Percentiles rank a stretch among this genome's conserved stretches.
These are phyloP conservation scores for Cytospora mali DNA, from an alignment of 2,329 filamentous ascomycete species.

Conservation along the genomic window DNA sequence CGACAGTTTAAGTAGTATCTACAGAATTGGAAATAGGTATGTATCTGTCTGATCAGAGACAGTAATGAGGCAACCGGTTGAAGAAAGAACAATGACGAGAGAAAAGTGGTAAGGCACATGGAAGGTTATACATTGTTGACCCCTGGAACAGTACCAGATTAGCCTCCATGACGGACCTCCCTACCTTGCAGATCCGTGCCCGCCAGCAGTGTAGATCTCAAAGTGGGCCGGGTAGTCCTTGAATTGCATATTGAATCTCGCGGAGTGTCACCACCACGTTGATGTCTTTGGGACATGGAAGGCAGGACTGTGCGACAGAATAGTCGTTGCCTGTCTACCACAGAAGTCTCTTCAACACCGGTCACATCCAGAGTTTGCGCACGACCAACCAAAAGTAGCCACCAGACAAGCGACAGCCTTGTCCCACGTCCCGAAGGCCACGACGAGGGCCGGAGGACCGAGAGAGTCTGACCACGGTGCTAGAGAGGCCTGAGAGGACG, in stretches of 20 bases:
- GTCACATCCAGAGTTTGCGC: too few species aligned
- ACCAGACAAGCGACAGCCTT: background rate
- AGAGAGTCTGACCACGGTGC: too few species aligned
- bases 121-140: background rate
- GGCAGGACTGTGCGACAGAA: background rate
- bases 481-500: background rate
- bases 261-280: background rate
- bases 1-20: background rate
- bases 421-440: constrained; percentile 1
- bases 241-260: background rate
- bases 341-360: background rate
- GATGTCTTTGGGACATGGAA: background rate
- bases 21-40: background rate
- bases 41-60: background rate
- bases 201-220: constrained; percentile 12
- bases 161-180: constrained; percentile 7
- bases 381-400: too few species aligned
- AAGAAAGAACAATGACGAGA: constrained; percentile 3
- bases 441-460: background rate
- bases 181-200: constrained; percentile 21
- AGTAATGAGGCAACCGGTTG: background rate
- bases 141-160: constrained; percentile 12
- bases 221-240: background rate
- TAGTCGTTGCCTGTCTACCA: background rate
- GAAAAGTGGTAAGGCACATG: background rate